Base-by-base conservation (phyloP, 805 yeast genomes). In the Torulaspora microellipsoides region DNA sequence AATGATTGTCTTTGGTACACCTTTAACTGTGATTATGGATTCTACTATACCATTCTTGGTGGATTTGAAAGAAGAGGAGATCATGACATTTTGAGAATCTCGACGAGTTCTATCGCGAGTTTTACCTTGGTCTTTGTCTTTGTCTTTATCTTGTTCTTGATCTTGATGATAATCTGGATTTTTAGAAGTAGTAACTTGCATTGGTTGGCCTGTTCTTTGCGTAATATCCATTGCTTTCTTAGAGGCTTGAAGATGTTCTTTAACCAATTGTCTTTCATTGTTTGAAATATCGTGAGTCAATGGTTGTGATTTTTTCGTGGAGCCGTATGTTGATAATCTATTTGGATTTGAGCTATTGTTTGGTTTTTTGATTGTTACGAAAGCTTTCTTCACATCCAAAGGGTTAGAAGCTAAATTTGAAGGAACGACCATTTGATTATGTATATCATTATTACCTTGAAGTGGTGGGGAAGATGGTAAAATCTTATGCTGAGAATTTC, bases 1-100 rank as follows among this genome's bases (percentile, higher is more conserved):
- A 55, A 88, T 87, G 48, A 88, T 85, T 3, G 95, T 87, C 70
- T 88, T 88, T 55, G 80, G 81, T 15, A 85, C 85, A 42, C 96
- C 96, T 58, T 83, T 81, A 23, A 84, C 84, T 39, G 82, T 84
- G n/a, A 88, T 80, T 13, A 88, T 82, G 32, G 85, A 80, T 65
- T 88, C 96, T 42, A 85, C 76, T 42, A 88, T 81, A 8, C 91
- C 64, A 35, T 59, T 58, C 29, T 52, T 54, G 34, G 58, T 54
- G n/a, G 54, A 42, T 30, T 55, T 50, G 42, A 53, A 56, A 15
- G 58, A 54, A 7, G 60, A 54, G 2, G 60, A 56, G 28, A 56
- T 38, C 40, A 41, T 36, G 23, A 42, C 38, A 36, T 45, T 36
- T 27, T 38, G 36, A 9, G 42, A 30, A 20, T 31, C 34, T 5